Conservation (phyloP, 306 rosid genomes). For the Dicorynia guianensis region DNA sequence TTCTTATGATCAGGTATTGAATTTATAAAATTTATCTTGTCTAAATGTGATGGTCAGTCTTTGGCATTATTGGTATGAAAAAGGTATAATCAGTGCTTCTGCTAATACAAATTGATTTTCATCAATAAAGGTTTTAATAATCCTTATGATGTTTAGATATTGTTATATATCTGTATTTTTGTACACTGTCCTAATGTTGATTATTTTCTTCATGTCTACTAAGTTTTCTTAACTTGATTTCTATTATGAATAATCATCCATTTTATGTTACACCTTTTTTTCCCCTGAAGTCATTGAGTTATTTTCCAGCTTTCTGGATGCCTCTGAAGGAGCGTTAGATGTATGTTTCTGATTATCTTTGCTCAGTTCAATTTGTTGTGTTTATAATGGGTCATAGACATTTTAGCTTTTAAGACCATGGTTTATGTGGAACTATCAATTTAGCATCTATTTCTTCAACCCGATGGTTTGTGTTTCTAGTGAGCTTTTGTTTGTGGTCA, state of each 20-base stretch:
- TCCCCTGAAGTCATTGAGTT: constrained; percentile 12
- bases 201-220: background rate
- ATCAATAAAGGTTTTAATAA: constrained; percentile 23
- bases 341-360: constrained; percentile 16
- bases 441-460: constrained; percentile 14
- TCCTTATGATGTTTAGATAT: constrained; percentile 34
- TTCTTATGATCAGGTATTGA: constrained; percentile 88
- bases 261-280: constrained; percentile 9
- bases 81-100: constrained; percentile 18
- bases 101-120: constrained; percentile 28
- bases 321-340: constrained; percentile 2
- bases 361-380: constrained; percentile 12
- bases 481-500: constrained; percentile 31
- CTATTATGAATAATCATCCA: constrained; percentile 27
- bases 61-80: constrained; percentile 6
- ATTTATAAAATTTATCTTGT: constrained; percentile 35
- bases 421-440: constrained; percentile 3
- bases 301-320: constrained; percentile 15
- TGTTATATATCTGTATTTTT: constrained; percentile 4
- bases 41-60: constrained; percentile 6
- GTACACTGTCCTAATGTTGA: constrained; percentile 6
- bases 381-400: constrained; percentile 27
- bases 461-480: constrained; percentile 17
- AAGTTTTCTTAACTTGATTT: constrained; percentile 6
- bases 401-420: constrained; percentile 9